Evolutionary conservation across 257 asterid species (phyloP).

Genomic region (Anisodus acutangulus): DNA sequence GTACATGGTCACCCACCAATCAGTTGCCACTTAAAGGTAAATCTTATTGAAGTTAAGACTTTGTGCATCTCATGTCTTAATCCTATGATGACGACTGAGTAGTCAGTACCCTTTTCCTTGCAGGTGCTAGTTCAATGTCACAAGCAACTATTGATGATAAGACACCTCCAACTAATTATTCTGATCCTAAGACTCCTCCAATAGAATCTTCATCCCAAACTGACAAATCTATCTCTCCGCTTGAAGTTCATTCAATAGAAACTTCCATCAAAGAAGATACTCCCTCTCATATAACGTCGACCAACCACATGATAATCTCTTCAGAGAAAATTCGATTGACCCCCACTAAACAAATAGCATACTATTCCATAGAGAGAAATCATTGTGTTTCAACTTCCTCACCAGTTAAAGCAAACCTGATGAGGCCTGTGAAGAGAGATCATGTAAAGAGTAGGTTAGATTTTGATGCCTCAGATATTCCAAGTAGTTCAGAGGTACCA

Average conservation of each 20-base stretch:
- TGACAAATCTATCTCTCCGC: slow-evolving; percentile 59
- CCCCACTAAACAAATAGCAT: slow-evolving; percentile 75
- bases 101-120: slow-evolving; percentile 31
- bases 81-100: background rate
- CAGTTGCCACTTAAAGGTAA: slow-evolving; percentile 56
- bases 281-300: slow-evolving; percentile 61
- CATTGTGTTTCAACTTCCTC: slow-evolving; percentile 63
- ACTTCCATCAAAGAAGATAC: slow-evolving; percentile 50
- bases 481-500: slow-evolving; percentile 46
- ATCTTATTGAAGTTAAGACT: background rate
- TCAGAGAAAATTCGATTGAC: slow-evolving; percentile 77
- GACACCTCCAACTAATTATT: slow-evolving; percentile 56
- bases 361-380: slow-evolving; percentile 80
- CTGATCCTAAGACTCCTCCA: slow-evolving; percentile 84
- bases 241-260: slow-evolving; percentile 47
- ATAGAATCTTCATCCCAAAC: slow-evolving; percentile 62
- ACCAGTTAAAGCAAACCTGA: slow-evolving; percentile 58
- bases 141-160: slow-evolving; percentile 42
- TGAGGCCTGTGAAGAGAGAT: slow-evolving; percentile 53
- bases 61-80: background rate
- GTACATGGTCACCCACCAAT: slow-evolving; percentile 42
- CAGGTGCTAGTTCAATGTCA: slow-evolving; percentile 43
- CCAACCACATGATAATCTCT: slow-evolving; percentile 73
- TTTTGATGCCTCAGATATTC: slow-evolving; percentile 68
- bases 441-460: slow-evolving; percentile 85